Conservation (phyloP, 305 asterid species). For the Fraxinus ornus region DNA sequence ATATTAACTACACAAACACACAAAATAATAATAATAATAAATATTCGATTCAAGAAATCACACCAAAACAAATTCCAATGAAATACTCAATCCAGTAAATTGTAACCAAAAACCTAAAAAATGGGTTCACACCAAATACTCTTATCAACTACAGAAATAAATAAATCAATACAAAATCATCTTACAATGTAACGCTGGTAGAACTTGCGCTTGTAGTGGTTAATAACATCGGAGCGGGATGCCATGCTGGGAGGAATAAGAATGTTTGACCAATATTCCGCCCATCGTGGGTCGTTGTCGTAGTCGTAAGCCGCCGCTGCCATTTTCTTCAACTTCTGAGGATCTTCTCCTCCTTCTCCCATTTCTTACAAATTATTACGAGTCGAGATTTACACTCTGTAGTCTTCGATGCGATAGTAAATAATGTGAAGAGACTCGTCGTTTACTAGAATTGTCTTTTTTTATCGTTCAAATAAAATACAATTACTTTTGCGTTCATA, state of each 20-base stretch:
- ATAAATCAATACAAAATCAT: not conserved
- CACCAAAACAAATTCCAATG: not conserved
- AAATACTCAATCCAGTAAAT: not conserved
- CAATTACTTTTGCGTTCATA: not conserved
- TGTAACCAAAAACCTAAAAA: not conserved
- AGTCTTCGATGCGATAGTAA: not conserved
- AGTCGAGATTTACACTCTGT: not conserved
- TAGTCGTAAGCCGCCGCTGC: constrained; percentile 91
- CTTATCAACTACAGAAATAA: not conserved
- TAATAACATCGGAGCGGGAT: constrained; percentile 73
- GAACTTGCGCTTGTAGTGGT: constrained; percentile 95
- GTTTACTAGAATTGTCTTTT: not conserved
- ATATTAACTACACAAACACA: not conserved
- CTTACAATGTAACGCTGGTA: constrained; percentile 86
- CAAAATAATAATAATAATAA: not conserved
- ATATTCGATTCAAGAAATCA: not conserved
- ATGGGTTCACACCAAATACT: not conserved
- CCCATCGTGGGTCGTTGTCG: constrained; percentile 83
- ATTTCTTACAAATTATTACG: constrained; percentile 1
- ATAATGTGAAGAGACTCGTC: not conserved
- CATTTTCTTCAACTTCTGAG: constrained; percentile 72
- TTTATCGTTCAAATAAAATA: not conserved
- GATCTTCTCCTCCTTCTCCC: constrained; percentile 76
- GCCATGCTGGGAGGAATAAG: constrained; percentile 90
- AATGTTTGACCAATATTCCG: constrained; percentile 95